phyloP scores from a whole-genome alignment of 345 rosid species.

The Populus nigra region DNA sequence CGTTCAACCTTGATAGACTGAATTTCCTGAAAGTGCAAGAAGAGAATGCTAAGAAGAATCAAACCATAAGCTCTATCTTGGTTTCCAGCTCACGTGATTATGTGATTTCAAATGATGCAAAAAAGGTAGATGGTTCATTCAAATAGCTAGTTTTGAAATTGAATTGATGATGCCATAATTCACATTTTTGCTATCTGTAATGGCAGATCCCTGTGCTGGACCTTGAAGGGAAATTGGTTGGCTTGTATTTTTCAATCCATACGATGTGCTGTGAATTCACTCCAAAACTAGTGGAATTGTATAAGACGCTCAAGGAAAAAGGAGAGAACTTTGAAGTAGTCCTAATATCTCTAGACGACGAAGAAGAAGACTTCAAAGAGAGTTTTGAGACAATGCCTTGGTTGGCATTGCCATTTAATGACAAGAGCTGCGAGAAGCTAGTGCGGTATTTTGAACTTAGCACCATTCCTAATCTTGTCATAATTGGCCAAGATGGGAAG shows the following conservation, averaged over 20 bases:
- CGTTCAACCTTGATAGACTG: conserved; percentile 7
- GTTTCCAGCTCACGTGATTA: conserved; percentile 26
- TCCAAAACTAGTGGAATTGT: conserved; percentile 48
- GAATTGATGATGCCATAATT: neutral
- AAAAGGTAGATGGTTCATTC: conserved; percentile 13
- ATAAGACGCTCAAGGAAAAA: conserved; percentile 47
- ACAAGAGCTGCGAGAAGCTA: conserved; percentile 47
- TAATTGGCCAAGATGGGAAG: conserved; percentile 72
- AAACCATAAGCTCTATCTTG: conserved; percentile 26
- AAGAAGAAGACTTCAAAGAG: conserved; percentile 50
- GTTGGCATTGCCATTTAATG: conserved; percentile 63
- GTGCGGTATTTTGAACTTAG: conserved; percentile 51
- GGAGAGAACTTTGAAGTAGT: conserved; percentile 66
- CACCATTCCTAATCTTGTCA: conserved; percentile 53
- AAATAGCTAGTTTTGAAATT: neutral
- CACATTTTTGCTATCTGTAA: neutral
- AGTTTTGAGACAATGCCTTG: conserved; percentile 55
- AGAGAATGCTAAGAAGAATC: conserved; percentile 38
- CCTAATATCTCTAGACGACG: conserved; percentile 49
- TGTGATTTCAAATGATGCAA: conserved; percentile 31
- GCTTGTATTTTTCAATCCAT: conserved; percentile 45
- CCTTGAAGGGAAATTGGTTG: conserved; percentile 64
- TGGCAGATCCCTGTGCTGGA: conserved; percentile 53
- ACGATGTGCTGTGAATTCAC: conserved; percentile 44
- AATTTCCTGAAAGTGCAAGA: conserved; percentile 19